phyloP scores from a whole-genome alignment of 768 basidiomycete species.

The Mycena crocata region DNA sequence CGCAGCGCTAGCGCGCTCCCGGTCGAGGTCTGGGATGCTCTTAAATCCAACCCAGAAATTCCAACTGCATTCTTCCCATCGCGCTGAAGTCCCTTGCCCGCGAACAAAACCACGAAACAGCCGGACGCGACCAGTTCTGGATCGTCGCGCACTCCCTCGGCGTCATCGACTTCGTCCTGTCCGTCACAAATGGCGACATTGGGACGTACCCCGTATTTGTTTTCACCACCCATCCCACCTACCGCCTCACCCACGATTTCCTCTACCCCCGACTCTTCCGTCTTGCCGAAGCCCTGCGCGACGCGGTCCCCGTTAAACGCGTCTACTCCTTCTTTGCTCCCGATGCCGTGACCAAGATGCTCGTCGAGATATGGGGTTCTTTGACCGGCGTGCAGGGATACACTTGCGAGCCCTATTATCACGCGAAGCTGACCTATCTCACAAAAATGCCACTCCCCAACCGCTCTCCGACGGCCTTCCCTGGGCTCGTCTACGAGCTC shows the following conservation, averaged over 20 bases:
- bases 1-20: conserved; percentile 51
- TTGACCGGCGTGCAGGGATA: conserved; percentile 54
- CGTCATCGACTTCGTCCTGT: conserved; percentile 65
- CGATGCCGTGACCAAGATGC: conserved; percentile 55
- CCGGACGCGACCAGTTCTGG: conserved; percentile 46
- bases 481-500: conserved; percentile 47
- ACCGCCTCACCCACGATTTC: conserved; percentile 49
- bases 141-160: conserved; percentile 41
- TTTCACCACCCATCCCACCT: conserved; percentile 56
- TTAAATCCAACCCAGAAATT: conserved; percentile 51
- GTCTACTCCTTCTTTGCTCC: conserved; percentile 77
- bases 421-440: conserved; percentile 68
- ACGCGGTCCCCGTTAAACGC: conserved; percentile 49
- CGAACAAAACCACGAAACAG: conserved; percentile 27
- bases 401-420: conserved; percentile 68
- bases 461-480: conserved; percentile 31
- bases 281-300: conserved; percentile 55
- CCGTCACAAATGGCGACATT: conserved; percentile 66
- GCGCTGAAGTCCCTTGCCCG: conserved; percentile 44
- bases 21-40: conserved; percentile 46
- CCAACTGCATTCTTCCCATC: conserved; percentile 56
- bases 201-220: conserved; percentile 78
- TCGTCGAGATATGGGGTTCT: conserved; percentile 61
- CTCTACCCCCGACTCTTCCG: conserved; percentile 53
- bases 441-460: conserved; percentile 55